Conservation (phyloP, 2,329 filamentous ascomycete genomes). For the Pseudogymnoascus sp. region DNA sequence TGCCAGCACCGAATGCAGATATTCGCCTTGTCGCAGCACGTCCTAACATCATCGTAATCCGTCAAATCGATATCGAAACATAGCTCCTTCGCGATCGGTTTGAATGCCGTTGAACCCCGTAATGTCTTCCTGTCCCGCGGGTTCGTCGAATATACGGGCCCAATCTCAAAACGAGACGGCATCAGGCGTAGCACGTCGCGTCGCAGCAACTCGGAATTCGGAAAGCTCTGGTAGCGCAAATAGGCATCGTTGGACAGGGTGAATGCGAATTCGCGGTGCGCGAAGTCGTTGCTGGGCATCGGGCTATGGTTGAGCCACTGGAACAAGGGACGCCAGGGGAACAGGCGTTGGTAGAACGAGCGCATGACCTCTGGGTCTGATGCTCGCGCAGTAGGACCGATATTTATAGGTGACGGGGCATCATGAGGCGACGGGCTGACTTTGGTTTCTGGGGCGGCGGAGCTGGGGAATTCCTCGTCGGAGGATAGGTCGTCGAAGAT, state of each 20-base stretch:
- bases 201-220: conserved; percentile 63
- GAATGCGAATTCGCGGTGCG: conserved; percentile 90
- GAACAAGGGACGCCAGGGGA: conserved; percentile 89
- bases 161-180: conserved; percentile 94
- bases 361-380: conserved; percentile 80
- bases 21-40: conserved; percentile 86
- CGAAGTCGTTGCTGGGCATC: conserved; percentile 77
- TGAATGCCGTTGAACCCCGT: conserved; percentile 71
- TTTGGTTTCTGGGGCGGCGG: conserved; percentile 32
- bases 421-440: conserved; percentile 37
- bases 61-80: conserved; percentile 99
- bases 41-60: conserved; percentile 94
- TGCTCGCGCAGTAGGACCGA: conserved; percentile 34
- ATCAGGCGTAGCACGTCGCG: conserved; percentile 85
- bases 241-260: conserved; percentile 90
- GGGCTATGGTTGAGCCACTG: conserved; percentile 97
- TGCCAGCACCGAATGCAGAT: conserved; percentile 94
- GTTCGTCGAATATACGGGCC: conserved; percentile 91
- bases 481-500: conserved; percentile 50
- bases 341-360: conserved; percentile 90
- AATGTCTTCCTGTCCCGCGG: conserved; percentile 87
- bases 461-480: conserved; percentile 52
- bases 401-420: conserved; percentile 35
- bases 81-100: conserved; percentile 81
- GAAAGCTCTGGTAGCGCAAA: conserved; percentile 79